Evolutionary conservation across 2,329 filamentous ascomycete genomes (phyloP), one percentile per base, ranked within the genome.

Genomic region (Trichoderma koningii): DNA sequence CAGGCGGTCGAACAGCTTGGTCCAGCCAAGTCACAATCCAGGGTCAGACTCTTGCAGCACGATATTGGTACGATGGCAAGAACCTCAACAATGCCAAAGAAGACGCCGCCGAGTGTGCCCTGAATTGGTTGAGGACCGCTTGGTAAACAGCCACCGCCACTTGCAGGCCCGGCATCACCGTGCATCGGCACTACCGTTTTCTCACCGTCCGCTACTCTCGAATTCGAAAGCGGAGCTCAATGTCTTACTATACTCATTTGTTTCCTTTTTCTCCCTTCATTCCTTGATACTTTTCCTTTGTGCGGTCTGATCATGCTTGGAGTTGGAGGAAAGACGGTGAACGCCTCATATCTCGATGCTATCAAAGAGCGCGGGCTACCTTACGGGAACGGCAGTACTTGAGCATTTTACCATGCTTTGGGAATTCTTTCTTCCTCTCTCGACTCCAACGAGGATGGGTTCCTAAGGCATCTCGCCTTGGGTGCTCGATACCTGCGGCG

Each of bases 11-110:
- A 71, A 97, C 93, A 66, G 93, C 93, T 65, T 97, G 93, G 93
- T 94, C 92, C 65, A 90, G 89, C 80, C 85, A 84, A 66, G 92
- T 96, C 66, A 87, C 82, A n/a, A 85, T 96, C 65, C 82, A 85
- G 70, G 88, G 88, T 62, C 79, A 83, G 57, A 83, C 79, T 53
- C 83, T 91, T 71, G 75, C 83, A n/a, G 92, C 92, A 53, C 86
- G 92, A 68, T 96, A 87, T 78, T 97, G 92, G 92, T 97, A 96
- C 78, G 93, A 96, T 76, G 92, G 92, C 67, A 87, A 92, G 75
- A 92, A 92, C 74, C 83, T 94, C 76, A 87, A 93, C 81, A 96
- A 96, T 73, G 92, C 92, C 66, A 89, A 87, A 78, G 93, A 97
- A 77, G 93, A 97, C 75, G 93, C 92, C n/a, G 92, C 93, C 69